Conservation (phyloP, 2,329 filamentous ascomycete species). For the Rhexocercosporidium sp. region DNA sequence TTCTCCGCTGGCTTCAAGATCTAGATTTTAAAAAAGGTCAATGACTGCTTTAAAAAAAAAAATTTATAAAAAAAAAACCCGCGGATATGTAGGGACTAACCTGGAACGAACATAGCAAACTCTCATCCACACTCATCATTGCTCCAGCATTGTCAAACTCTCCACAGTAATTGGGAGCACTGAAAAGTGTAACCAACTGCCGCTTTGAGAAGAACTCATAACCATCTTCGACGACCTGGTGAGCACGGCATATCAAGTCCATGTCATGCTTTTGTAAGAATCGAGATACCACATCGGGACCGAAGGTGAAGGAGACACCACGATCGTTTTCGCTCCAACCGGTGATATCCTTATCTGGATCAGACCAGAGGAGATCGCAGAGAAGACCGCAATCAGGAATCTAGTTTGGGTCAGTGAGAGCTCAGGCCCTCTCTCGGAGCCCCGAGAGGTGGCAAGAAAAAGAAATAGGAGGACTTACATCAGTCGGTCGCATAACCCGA, state of each 20-base stretch:
- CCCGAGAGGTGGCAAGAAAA: conserved; percentile 36
- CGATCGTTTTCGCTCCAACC: conserved; percentile 99
- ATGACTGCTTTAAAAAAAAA: no score
- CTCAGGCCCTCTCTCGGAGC: conserved; percentile 40
- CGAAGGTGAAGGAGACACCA: conserved; percentile 98
- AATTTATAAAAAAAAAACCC: no score
- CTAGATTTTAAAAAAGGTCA: conserved; percentile 51
- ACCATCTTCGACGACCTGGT: conserved; percentile 98
- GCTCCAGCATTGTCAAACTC: conserved; percentile 99
- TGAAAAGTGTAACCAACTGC: conserved; percentile 96
- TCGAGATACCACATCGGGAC: conserved; percentile 93
- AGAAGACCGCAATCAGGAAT: conserved; percentile 97
- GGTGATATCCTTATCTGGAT: conserved; percentile 98
- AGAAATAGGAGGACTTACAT: conserved; percentile 68
- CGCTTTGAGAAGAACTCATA: conserved; percentile 99
- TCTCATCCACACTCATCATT: conserved; percentile 99
- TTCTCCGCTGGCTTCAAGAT: conserved; percentile 99
- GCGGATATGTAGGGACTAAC: conserved; percentile 50
- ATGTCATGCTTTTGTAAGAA: conserved; percentile 99
- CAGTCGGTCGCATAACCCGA: conserved; percentile 96
- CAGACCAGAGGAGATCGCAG: conserved; percentile 97
- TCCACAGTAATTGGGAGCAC: conserved; percentile 97
- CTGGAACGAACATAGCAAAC: conserved; percentile 98
- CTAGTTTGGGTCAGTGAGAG: conserved; percentile 55
- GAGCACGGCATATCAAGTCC: conserved; percentile 98